Evolutionary conservation across 257 asterid species (phyloP), one percentile per base, ranked within the genome.

Genomic region (Rubia yunnanensis): DNA sequence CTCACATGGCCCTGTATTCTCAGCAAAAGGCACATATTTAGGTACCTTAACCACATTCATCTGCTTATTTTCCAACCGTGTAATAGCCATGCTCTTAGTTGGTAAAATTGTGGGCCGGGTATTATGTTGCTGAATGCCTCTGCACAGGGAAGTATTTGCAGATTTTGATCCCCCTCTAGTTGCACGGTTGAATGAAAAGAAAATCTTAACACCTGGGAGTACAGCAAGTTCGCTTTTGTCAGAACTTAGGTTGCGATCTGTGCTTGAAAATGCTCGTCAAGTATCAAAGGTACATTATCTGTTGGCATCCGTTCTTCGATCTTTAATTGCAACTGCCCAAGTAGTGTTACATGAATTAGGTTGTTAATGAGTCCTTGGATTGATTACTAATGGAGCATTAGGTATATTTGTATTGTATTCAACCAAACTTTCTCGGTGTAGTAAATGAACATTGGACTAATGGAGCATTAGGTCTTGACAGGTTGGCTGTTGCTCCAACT

Each of bases 1-100:
- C 79, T 77, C 14, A 64, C 85, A 38, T 80, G 85, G 82, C 78
- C 85, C 36, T 57, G 73, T 48, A 81, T 81, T 67, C 80, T 81
- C 28, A 70, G 63, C 63, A 77, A 61, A 70, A 75, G 85, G 64
- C 79, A 70, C 44, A 58, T 74, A 53, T 72, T 81, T 55, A 81
- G 85, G 85, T 81, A 69, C 18, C 64, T 60, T 34, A 60, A 60
- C 63, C 50, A 44, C 22, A 22, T 22, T 18, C 26, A 13, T 28
- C 5, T 27, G 36, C 58, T 4, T 3, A 18, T 17, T 50, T 28
- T 64, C 60, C 24, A 31, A 10, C 38, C 10, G 13, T 57, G 27
- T 5, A 44, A 15, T 26, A 32, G 36, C 52, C 27, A 17, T 62
- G 11, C 22, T 38, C 38, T 44, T 1, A 0, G 8, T 39, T 11